These are phyloP conservation scores for Amylocystis lapponica DNA, from an alignment of 768 basidiomycete species.

Conservation along the genomic window DNA sequence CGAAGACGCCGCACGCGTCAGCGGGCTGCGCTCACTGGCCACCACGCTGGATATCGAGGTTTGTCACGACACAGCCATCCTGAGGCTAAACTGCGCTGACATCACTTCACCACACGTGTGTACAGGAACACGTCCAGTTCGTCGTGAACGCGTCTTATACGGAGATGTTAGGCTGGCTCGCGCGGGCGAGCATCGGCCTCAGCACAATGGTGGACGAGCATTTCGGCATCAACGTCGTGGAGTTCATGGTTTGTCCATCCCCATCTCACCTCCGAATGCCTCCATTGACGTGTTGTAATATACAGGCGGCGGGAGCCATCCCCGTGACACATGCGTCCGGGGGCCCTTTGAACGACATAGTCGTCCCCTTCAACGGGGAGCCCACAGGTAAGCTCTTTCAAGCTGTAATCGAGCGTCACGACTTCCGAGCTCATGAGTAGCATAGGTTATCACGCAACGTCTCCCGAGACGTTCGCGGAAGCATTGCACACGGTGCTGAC, in stretches of 20 bases:
- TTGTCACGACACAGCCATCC: conserved; percentile 14
- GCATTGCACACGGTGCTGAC: conserved; percentile 59
- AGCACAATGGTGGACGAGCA: conserved; percentile 99
- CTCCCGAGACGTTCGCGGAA: conserved; percentile 57
- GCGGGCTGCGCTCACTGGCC: conserved; percentile 51
- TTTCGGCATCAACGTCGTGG: conserved; percentile 96
- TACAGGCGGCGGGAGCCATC: conserved; percentile 87
- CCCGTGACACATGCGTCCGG: conserved; percentile 91
- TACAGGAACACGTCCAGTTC: conserved; percentile 67
- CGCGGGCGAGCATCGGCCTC: conserved; percentile 73
- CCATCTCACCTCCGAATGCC: conserved; percentile 10
- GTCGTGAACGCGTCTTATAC: conserved; percentile 79
- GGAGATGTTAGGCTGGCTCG: conserved; percentile 64
- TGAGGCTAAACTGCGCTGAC: neutral
- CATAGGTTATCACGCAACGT: conserved; percentile 75
- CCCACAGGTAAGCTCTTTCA: conserved; percentile 48
- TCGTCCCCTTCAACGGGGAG: conserved; percentile 69
- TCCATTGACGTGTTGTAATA: neutral
- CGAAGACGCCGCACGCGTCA: conserved; percentile 66
- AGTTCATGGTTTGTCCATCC: conserved; percentile 74
- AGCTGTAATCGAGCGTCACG: neutral
- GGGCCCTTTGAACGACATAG: conserved; percentile 87
- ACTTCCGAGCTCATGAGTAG: neutral
- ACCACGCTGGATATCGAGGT: conserved; percentile 62
- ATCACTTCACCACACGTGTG: neutral